Evolutionary conservation across 768 basidiomycete species (phyloP), one percentile per base, ranked within the genome.

Genomic region (Suillus weaverae): DNA sequence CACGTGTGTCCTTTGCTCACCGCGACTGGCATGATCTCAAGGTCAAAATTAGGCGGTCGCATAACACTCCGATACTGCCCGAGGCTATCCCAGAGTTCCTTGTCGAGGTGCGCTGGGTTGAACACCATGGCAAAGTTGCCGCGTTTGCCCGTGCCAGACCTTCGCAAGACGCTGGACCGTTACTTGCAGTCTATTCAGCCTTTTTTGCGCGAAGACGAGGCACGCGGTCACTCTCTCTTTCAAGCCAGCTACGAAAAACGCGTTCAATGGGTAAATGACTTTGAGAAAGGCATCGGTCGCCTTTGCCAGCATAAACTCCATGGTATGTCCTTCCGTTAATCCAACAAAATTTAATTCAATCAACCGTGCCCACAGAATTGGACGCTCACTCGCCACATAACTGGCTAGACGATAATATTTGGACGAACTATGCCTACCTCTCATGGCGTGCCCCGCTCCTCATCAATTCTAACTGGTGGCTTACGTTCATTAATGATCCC

Each of bases 381-480:
- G 95, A 97, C 78, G 86, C 83, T 68, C 78, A 81, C 1, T 95
- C 95, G 8, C 93, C 94, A 0, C 81, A 89, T 74, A 97, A 97
- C 73, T 99, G 96, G 96, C 84, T 99, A 13, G 86, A 96, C 68
- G 95, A 98, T 74, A 94, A 92, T 63, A 89, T 97, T 69, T 98
- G 96, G 97, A 78, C 87, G 64, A 87, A 90, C 70, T 90, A 90
- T 70, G 88, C 93, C 1, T 99, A 99, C 75, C 87, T 91, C 57
- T 90, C 92, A 77, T 94, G 89, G 88, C 85, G 96, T 38, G 85
- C 86, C 0, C 95, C 96, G 0, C 79, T 99, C 13, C 81, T 92
- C 62, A 78, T 99, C 68, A 90, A 98, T 74, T 96, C 95, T 4
- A 98, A 97, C 72, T 98, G 95, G 95, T 98, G 96, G 96, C 80